Percentiles rank a stretch among this genome's conserved stretches.
Conservation (phyloP, 2,329 filamentous ascomycete genomes). For the Fusarium buxicola region DNA sequence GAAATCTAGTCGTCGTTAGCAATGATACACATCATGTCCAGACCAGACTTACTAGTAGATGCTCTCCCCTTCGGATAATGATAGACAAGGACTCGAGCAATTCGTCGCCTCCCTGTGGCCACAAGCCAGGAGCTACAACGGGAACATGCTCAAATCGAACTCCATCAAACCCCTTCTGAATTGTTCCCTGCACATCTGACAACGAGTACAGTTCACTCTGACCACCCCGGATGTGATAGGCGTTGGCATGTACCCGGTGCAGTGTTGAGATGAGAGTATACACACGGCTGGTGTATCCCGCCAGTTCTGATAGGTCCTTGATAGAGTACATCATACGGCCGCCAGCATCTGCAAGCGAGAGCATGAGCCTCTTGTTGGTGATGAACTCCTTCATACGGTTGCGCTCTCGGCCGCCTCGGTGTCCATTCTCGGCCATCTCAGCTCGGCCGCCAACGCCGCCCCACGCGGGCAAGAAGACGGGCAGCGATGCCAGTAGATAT, state of each 20-base stretch:
- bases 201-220: slow-evolving; percentile 87
- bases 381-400: slow-evolving; percentile 98
- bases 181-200: slow-evolving; percentile 91
- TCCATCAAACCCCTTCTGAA: slow-evolving; percentile 94
- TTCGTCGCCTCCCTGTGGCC: slow-evolving; percentile 91
- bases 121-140: slow-evolving; percentile 87
- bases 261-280: slow-evolving; percentile 96
- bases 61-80: slow-evolving; percentile 89
- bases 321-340: slow-evolving; percentile 99
- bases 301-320: slow-evolving; percentile 95
- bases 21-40: neutral
- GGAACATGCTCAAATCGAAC: slow-evolving; percentile 94
- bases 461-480: slow-evolving; percentile 95
- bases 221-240: slow-evolving; percentile 77
- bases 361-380: slow-evolving; percentile 98
- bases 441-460: slow-evolving; percentile 81
- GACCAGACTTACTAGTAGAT: slow-evolving; percentile 73
- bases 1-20: slow-evolving; percentile 70
- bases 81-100: slow-evolving; percentile 89
- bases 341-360: slow-evolving; percentile 94
- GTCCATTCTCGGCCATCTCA: slow-evolving; percentile 68
- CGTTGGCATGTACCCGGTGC: slow-evolving; percentile 90
- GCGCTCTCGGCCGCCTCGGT: slow-evolving; percentile 74
- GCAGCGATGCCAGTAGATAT: slow-evolving; percentile 91
- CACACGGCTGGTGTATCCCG: slow-evolving; percentile 94